Percentiles rank a stretch among this genome's conserved stretches.
Conservation (phyloP, 2,329 filamentous ascomycete species). For the Hymenoscyphus occultus region DNA sequence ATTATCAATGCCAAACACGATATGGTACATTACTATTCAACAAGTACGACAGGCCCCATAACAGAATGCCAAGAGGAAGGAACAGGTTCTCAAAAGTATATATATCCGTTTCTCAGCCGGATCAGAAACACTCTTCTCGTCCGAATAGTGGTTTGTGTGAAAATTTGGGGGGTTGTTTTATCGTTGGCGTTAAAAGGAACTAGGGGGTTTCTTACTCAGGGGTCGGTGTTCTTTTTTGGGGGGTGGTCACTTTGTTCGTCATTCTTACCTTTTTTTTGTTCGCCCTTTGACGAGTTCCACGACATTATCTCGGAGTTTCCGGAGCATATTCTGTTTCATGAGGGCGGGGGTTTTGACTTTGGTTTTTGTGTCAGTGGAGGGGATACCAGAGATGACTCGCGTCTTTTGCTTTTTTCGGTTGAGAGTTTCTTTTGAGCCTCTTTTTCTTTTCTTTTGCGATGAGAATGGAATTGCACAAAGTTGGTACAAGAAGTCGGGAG, state of each 20-base stretch:
- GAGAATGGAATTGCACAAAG: neutral
- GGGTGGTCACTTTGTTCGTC: neutral
- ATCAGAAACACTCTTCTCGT: neutral
- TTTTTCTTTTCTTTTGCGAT: neutral
- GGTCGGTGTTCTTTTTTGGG: neutral
- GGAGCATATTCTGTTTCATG: neutral
- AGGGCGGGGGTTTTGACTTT: neutral
- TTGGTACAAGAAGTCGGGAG: neutral
- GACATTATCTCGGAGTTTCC: neutral
- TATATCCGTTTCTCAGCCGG: neutral
- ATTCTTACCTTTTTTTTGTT: neutral
- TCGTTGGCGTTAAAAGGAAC: neutral
- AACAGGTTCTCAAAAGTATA: conserved; percentile 4
- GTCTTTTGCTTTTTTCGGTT: neutral
- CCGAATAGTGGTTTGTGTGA: neutral
- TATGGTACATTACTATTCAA: neutral
- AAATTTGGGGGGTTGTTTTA: neutral
- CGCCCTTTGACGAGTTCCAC: neutral
- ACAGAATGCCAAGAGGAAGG: neutral
- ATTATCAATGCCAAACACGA: neutral
- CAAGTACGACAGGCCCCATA: neutral
- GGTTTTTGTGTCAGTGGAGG: neutral
- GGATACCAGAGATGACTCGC: conserved; percentile 3
- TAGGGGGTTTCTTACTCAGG: neutral
- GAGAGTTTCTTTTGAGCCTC: no score